A percentile compares a stretch with the other conserved stretches of the same genome.
Conservation (phyloP, 2,329 filamentous ascomycete species). For the Calycina herbarum region DNA sequence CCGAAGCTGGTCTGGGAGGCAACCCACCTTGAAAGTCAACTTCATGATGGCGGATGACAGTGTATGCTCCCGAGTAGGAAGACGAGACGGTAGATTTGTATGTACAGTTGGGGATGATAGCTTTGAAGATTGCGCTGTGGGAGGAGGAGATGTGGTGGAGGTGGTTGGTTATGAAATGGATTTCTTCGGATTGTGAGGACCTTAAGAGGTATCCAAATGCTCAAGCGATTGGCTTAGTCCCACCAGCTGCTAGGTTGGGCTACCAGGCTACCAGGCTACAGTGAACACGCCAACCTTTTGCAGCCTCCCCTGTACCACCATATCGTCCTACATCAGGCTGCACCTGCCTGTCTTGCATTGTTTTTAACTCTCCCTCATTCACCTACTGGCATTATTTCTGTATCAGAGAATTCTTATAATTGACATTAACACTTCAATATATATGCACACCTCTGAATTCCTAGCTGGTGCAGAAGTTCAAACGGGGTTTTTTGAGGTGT, state of each 20-base stretch:
- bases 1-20: conserved; percentile 19
- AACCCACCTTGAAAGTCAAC: conserved; percentile 67
- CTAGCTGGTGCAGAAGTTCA: not conserved
- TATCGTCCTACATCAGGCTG: no score
- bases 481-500: not conserved
- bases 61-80: not conserved
- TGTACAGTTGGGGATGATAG: not conserved
- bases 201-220: not conserved
- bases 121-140: not conserved
- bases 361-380: no score
- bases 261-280: not conserved
- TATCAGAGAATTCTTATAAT: not conserved
- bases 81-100: not conserved
- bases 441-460: no score
- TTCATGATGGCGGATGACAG: conserved; percentile 55
- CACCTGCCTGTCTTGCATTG: no score
- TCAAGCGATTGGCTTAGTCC: not conserved
- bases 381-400: no score
- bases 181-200: not conserved
- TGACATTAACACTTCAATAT: no score
- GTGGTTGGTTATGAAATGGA: conserved; percentile 1
- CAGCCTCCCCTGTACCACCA: not conserved
- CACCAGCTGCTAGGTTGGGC: not conserved
- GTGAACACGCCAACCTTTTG: not conserved
- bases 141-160: not conserved